Conservation (phyloP, 1,284 basidiomycete species). For the Pyrrhoderma noxium region DNA sequence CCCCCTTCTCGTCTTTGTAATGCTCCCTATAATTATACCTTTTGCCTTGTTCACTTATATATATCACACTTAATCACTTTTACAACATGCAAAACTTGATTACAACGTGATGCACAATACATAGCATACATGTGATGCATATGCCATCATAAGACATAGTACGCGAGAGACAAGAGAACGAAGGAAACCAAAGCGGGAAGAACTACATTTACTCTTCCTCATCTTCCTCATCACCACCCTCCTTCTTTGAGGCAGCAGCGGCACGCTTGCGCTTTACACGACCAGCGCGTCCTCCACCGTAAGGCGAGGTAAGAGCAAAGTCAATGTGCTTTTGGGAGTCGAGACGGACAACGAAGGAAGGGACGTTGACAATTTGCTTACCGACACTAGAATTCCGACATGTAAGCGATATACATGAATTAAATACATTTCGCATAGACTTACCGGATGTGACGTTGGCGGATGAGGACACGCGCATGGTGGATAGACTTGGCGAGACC, state of each 20-base stretch:
- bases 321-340: conserved; percentile 99
- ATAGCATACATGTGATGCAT: conserved; percentile 2
- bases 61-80: no score
- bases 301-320: conserved; percentile 96
- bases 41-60: no score
- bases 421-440: conserved; percentile 21
- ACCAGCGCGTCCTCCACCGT: conserved; percentile 94
- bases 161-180: background rate
- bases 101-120: background rate
- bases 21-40: no score
- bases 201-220: conserved; percentile 69
- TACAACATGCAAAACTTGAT: no score
- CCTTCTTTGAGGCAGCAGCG: conserved; percentile 87
- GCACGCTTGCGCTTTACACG: conserved; percentile 99
- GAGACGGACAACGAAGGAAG: conserved; percentile 97
- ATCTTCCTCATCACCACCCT: conserved; percentile 84
- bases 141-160: conserved; percentile 6
- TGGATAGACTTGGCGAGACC: conserved; percentile 98
- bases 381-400: conserved; percentile 77
- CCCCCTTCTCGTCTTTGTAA: no score
- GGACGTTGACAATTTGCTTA: conserved; percentile 99
- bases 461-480: conserved; percentile 96
- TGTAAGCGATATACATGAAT: conserved; percentile 1
- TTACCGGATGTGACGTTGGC: conserved; percentile 93
- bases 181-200: conserved; percentile 1